Evolutionary conservation across 2,329 filamentous ascomycete genomes (phyloP).

Genomic region (Basipetospora sp.): DNA sequence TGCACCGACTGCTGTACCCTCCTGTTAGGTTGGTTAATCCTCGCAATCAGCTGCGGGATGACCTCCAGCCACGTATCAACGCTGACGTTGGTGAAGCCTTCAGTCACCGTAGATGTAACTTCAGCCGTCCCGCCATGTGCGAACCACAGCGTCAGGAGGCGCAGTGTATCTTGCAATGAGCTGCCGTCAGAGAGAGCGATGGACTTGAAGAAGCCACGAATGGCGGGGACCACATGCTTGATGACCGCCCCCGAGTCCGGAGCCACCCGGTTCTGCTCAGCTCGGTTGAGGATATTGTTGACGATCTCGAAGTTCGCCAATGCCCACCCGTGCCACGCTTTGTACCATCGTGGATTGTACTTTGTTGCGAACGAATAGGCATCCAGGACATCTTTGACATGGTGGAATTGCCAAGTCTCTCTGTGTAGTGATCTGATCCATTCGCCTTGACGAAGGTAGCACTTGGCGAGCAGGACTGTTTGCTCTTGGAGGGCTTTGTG

Average conservation of each 20-base stretch:
- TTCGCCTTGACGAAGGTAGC: slow-evolving; percentile 88
- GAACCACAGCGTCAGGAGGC: slow-evolving; percentile 91
- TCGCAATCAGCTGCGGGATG: slow-evolving; percentile 89
- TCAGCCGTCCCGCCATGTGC: slow-evolving; percentile 77
- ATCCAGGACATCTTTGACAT: slow-evolving; percentile 75
- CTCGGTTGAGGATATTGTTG: slow-evolving; percentile 48
- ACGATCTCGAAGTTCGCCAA: slow-evolving; percentile 97
- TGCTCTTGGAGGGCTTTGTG: slow-evolving; percentile 44
- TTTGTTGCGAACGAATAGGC: slow-evolving; percentile 85
- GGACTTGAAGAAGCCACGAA: slow-evolving; percentile 93
- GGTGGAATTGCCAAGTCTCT: slow-evolving; percentile 75
- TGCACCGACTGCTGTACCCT: slow-evolving; percentile 83
- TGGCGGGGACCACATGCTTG: slow-evolving; percentile 84
- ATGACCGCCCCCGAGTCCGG: slow-evolving; percentile 55
- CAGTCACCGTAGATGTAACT: slow-evolving; percentile 74
- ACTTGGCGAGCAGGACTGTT: slow-evolving; percentile 72
- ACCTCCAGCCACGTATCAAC: slow-evolving; percentile 98
- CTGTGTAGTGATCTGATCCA: slow-evolving; percentile 81
- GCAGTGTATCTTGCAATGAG: slow-evolving; percentile 86
- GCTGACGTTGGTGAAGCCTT: slow-evolving; percentile 81
- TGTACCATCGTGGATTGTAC: slow-evolving; percentile 93
- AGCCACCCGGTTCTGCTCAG: slow-evolving; percentile 15
- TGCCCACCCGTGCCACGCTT: slow-evolving; percentile 98
- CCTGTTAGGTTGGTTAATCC: slow-evolving; percentile 89
- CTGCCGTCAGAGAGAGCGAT: slow-evolving; percentile 84